Evolutionary conservation across 768 basidiomycete species (phyloP), one percentile per base, ranked within the genome.

Genomic region (Xanthoconium stramineum): DNA sequence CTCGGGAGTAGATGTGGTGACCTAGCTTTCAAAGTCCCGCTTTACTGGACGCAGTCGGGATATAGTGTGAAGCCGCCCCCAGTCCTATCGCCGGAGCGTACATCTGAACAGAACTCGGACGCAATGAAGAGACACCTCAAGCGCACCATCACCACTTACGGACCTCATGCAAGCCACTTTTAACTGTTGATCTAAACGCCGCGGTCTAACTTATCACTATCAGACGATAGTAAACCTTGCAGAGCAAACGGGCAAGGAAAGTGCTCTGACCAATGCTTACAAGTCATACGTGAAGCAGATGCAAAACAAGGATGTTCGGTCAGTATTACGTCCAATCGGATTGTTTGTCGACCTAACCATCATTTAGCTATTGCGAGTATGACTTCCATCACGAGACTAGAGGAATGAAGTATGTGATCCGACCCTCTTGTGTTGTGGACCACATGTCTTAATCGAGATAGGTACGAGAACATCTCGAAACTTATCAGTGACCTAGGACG

Each of bases 381-480:
- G 96, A 98, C 69, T 98, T 98, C 70, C 96, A 98, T 72, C 80
- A 76, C 4, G 93, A 97, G 70, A 96, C 94, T 12, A 88, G 83
- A 67, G 95, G 96, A 20, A 97, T 98, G 96, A 92, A 91, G 88
- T 92, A 58, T 52, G 81, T 72, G 50, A 47, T 43, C 37, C 52
- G 56, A 30, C n/a, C 19, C 9, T 40, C 55, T 29, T 47, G 17
- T 17, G 19, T 14, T 17, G 15, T 14, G 38, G 29, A 42, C 15
- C 12, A 37, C 24, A 17, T 37, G 12, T 54, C 58, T 56, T 55
- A 55, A 48, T 48, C 15, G 47, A 57, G 47, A 45, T 39, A 89
- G 89, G 70, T 94, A 96, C 65, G 94, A 96, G 74, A 93, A 96
- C 53, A 92, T 97, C 47, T 83, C 84, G 15, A 88, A 86, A 59